phyloP scores from a whole-genome alignment of 2,329 filamentous ascomycete species.

The Mollisia scopiformis region DNA sequence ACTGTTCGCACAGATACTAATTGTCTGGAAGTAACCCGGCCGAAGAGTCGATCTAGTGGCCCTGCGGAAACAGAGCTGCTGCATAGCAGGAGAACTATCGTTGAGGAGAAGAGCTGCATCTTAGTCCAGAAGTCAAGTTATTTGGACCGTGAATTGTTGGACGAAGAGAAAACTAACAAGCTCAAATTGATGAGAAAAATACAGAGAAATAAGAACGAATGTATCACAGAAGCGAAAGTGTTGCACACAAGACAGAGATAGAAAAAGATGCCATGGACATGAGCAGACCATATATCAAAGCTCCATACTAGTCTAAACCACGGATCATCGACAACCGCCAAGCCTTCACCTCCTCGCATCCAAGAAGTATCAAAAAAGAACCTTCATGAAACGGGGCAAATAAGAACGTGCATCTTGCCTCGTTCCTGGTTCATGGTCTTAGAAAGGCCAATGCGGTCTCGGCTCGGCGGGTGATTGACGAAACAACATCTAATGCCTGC shows the following conservation, averaged over 20 bases:
- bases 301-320: neutral
- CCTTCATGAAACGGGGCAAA: neutral
- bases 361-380: neutral
- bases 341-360: neutral
- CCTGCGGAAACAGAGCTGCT: conserved; percentile 7
- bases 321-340: neutral
- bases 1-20: conserved; percentile 9
- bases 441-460: neutral
- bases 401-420: neutral
- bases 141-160: neutral
- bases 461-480: neutral
- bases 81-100: neutral
- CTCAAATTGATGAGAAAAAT: neutral
- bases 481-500: neutral
- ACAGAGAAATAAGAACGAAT: neutral
- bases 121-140: neutral
- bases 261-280: neutral
- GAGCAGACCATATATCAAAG: neutral
- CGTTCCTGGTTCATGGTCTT: neutral
- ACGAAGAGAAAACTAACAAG: neutral
- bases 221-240: neutral
- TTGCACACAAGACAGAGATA: neutral
- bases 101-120: neutral
- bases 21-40: neutral
- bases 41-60: neutral